These are phyloP conservation scores for Apiospora arundinis DNA, from an alignment of 2,329 filamentous ascomycete species.

Conservation along the genomic window DNA sequence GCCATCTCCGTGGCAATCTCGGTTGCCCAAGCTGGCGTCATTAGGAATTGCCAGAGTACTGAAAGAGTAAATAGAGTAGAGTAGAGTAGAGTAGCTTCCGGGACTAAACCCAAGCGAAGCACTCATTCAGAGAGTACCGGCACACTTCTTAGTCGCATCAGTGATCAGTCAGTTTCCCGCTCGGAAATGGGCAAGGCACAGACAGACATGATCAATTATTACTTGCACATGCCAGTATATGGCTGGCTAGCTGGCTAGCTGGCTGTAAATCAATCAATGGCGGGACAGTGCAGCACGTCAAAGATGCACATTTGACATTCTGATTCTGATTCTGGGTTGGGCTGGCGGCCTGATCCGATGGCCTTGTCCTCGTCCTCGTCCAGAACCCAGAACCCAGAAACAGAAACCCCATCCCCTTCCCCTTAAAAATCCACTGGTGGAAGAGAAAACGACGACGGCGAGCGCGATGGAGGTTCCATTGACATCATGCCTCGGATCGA, in stretches of 20 bases:
- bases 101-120: not conserved
- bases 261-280: not conserved
- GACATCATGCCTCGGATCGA: not conserved
- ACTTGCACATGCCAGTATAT: not conserved
- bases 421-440: too few relatives aligned
- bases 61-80: too few relatives aligned
- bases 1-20: slow-evolving; percentile 1
- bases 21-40: not conserved
- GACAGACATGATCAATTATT: not conserved
- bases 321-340: not conserved
- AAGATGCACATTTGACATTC: not conserved
- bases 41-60: not conserved
- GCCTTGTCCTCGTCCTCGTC: too few relatives aligned
- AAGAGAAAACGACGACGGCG: too few relatives aligned
- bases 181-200: not conserved
- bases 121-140: too few relatives aligned
- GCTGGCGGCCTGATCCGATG: not conserved
- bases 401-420: too few relatives aligned
- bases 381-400: too few relatives aligned
- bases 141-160: too few relatives aligned
- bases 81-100: not conserved
- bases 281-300: not conserved
- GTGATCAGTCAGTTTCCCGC: not conserved
- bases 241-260: too few relatives aligned
- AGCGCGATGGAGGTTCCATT: not conserved